These are phyloP conservation scores for Syncephalastrum monosporum DNA, from an alignment of 371 early-diverging fungal species.

Conservation along the genomic window DNA sequence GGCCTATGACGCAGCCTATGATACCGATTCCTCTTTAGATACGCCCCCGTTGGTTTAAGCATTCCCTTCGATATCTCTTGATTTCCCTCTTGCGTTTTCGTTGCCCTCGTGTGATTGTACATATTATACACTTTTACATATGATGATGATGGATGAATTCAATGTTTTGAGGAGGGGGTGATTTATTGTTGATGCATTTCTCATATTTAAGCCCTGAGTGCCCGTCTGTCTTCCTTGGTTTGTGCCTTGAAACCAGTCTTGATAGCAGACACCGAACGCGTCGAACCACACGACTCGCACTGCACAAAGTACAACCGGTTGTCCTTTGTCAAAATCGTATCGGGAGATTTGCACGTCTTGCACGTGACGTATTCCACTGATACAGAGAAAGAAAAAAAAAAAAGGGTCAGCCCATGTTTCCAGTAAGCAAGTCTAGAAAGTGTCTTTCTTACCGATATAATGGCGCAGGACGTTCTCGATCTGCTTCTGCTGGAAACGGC, in stretches of 20 bases:
- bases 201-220: conserved; percentile 38
- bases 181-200: background rate
- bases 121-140: background rate
- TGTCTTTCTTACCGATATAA: conserved; percentile 78
- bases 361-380: conserved; percentile 98
- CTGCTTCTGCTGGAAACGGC: conserved; percentile 98
- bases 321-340: conserved; percentile 96
- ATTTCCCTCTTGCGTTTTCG: no score
- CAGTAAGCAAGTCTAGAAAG: background rate
- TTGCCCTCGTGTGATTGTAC: background rate
- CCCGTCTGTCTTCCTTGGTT: conserved; percentile 66
- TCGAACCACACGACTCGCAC: conserved; percentile 98
- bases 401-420: no score
- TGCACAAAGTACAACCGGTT: conserved; percentile 97
- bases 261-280: conserved; percentile 96
- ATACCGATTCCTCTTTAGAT: no score
- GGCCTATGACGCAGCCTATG: no score
- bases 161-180: conserved; percentile 1
- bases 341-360: conserved; percentile 98
- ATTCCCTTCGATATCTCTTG: no score
- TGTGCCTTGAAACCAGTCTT: conserved; percentile 98
- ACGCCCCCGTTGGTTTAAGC: no score
- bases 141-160: background rate
- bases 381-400: background rate
- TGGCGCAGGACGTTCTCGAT: conserved; percentile 98